Evolutionary conservation across 2,329 filamentous ascomycete species (phyloP).

Genomic region (Scedosporium minutisporum): DNA sequence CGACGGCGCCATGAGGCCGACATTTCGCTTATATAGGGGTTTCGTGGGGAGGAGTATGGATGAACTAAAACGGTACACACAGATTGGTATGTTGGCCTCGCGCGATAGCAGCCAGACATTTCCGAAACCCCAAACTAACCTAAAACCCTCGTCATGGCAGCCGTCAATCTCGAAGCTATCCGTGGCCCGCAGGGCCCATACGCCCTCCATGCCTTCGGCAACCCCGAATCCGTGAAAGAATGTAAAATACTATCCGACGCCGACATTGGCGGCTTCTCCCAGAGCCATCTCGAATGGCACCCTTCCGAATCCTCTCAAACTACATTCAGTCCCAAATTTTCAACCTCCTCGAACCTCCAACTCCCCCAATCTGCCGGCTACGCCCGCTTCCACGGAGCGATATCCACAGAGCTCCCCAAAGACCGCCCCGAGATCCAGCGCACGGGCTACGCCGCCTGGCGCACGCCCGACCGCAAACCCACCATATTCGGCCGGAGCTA

Average conservation of each 20-base stretch:
- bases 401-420: constrained; percentile 74
- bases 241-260: constrained; percentile 78
- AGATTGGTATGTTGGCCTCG: constrained; percentile 35
- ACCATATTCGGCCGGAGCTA: constrained; percentile 79
- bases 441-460: constrained; percentile 82
- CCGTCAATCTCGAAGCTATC: constrained; percentile 59
- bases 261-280: constrained; percentile 80
- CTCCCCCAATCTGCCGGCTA: constrained; percentile 33
- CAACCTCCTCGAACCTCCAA: constrained; percentile 1
- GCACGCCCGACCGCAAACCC: constrained; percentile 65
- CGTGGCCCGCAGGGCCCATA: constrained; percentile 55
- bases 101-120: background rate
- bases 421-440: constrained; percentile 66
- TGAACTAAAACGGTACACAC: constrained; percentile 47
- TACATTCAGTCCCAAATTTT: constrained; percentile 9
- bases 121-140: background rate
- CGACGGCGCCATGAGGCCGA: constrained; percentile 34
- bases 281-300: constrained; percentile 59
- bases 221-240: constrained; percentile 32
- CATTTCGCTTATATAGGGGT: constrained; percentile 37
- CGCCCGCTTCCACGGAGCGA: constrained; percentile 75
- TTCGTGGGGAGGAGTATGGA: constrained; percentile 50
- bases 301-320: constrained; percentile 15
- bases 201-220: constrained; percentile 54
- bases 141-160: constrained; percentile 27